Evolutionary conservation across 2,329 filamentous ascomycete genomes (phyloP), one percentile per base, ranked within the genome.

Genomic region (Gnomoniopsis smithogilvyi): DNA sequence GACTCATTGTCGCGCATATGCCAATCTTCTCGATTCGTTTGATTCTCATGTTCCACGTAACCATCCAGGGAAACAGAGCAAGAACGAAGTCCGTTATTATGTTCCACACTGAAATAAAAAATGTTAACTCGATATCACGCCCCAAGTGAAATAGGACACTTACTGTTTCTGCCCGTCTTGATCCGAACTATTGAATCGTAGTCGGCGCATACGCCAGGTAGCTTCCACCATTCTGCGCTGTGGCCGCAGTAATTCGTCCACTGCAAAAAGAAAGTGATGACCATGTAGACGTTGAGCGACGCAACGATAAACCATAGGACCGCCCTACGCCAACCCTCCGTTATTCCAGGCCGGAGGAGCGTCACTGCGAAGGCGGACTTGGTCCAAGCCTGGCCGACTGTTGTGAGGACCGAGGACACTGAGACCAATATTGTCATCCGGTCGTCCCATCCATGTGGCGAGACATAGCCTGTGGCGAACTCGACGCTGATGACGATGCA

Each of bases 381-480:
- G 43, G 70, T 70, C 65, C 61, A 68, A 7, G 73, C 68, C 59
- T 74, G 72, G 0, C 70, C 71, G 51, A 74, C 68, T 21, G 73
- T 60, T n/a, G 70, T 73, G 48, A 72, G 70, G 62, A 72, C 74
- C 1, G 72, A 73, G 2, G 72, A 72, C 15, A 74, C 67, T 59
- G 76, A 79, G 70, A 82, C 80, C 58, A 82, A 69, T 63, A 81
- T 80, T 64, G 78, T 77, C 79, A 81, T 81, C 55, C 74, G 75
- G 62, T 80, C 76, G 59, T 79, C 76, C 80, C 80, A 82, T 30
- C 26, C 26, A 22, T 70, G 65, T 26, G 76, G 66, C 1, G 70
- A 66, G 10, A 80, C 75, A 62, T 81, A 81, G 57, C 79, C 79
- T 7, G 76, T 80, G n/a, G 74, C 76, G 60, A 78, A 80, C 62